Conservation (phyloP, 176 grass and related monocot genomes). For the Hyparrhenia diplandra region DNA sequence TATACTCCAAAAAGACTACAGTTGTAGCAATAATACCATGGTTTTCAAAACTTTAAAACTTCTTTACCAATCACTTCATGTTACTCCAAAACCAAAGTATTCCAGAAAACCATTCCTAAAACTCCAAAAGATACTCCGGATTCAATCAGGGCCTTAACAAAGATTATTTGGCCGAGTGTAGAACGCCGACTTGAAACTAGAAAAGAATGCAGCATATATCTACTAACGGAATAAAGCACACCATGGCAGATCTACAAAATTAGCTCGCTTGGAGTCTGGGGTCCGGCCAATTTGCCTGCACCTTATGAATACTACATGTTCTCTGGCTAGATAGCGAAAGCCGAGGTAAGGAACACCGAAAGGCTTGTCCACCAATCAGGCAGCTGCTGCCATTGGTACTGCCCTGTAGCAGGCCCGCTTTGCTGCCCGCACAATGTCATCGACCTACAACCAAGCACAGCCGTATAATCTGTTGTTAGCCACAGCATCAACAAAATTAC, state of each 20-base stretch:
- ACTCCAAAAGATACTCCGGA: neutral
- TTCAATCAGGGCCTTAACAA: neutral
- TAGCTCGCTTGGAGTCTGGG: slow-evolving; percentile 39
- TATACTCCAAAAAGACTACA: too few species aligned
- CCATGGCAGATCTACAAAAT: slow-evolving; percentile 36
- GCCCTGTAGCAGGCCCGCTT: slow-evolving; percentile 87
- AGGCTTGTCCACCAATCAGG: slow-evolving; percentile 30
- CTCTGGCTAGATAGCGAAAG: neutral
- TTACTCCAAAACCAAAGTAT: neutral
- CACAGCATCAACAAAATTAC: neutral
- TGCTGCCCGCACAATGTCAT: slow-evolving; percentile 86
- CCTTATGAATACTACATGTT: slow-evolving; percentile 40
- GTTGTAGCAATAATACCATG: neutral
- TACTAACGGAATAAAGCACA: neutral
- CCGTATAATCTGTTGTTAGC: neutral
- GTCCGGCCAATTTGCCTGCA: slow-evolving; percentile 32
- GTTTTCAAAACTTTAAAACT: neutral
- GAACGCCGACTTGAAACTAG: neutral
- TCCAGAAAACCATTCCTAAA: neutral
- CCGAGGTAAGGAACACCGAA: neutral
- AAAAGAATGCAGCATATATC: slow-evolving; percentile 11
- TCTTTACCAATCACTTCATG: neutral
- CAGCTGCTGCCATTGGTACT: slow-evolving; percentile 66
- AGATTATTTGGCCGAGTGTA: slow-evolving; percentile 6
- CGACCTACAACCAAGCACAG: slow-evolving; percentile 48